phyloP scores from a whole-genome alignment of 331 rosid species.

The Rhamnella rubrinervis region DNA sequence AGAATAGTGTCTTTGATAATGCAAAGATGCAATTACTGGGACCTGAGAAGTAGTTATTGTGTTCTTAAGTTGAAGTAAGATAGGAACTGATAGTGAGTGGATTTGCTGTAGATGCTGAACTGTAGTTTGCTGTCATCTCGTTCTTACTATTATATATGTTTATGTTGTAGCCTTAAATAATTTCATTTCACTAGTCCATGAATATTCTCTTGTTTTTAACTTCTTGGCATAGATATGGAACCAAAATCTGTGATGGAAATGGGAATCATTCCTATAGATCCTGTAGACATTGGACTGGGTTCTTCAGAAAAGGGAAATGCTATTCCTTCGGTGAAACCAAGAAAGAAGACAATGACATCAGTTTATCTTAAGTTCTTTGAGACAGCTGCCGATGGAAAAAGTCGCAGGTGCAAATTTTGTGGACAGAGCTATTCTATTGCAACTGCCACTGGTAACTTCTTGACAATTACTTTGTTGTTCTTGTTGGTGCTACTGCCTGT shows the following conservation, averaged over 20 bases:
- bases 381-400: conserved; percentile 83
- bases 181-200: background rate
- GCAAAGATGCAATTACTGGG: too few relatives aligned
- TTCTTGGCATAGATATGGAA: conserved; percentile 53
- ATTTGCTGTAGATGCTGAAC: too few relatives aligned
- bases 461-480: conserved; percentile 1
- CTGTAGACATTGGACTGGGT: conserved; percentile 57
- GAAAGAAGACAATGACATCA: conserved; percentile 97
- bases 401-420: conserved; percentile 89
- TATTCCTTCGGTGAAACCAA: conserved; percentile 53
- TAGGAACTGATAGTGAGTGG: too few relatives aligned
- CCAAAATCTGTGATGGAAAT: conserved; percentile 76
- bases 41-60: too few relatives aligned
- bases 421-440: conserved; percentile 94
- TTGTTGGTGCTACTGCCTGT: conserved; percentile 5
- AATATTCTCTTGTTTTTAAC: conserved; percentile 1
- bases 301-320: conserved; percentile 66
- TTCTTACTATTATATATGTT: background rate
- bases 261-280: conserved; percentile 58
- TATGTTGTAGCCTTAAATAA: background rate
- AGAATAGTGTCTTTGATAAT: too few relatives aligned
- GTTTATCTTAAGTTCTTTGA: conserved; percentile 89
- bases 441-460: conserved; percentile 80
- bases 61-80: too few relatives aligned
- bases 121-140: too few relatives aligned